Base-by-base conservation (phyloP, 352 stramenopile genomes). In the Phytophthora tubulina region DNA sequence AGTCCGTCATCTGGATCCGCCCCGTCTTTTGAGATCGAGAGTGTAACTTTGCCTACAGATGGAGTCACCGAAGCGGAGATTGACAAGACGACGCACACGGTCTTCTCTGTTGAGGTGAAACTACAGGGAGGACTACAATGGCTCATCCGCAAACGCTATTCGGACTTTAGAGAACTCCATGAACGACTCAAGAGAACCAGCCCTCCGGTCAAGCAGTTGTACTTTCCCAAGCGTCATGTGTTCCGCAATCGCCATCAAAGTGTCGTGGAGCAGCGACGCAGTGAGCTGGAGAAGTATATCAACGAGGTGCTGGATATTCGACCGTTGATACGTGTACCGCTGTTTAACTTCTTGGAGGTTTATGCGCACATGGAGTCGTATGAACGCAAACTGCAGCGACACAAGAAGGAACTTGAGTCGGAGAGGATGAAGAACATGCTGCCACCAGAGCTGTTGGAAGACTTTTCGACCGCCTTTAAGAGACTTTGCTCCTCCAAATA, bases 291-390 rank as follows among this genome's bases (percentile, higher is more conserved):
- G 58, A 93, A 94, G 68, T 97, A 97, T 68, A 91, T 97, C 57
- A 95, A 96, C 65, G 87, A 95, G 51, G 86, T 94, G 50, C 66
- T 97, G 31, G 86, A 92, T 27, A 93, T 97, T 32, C 76, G 79
- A 1, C 87, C 90, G 55, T 65, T 94, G 11, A 96, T 96, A 31
- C 86, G 88, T 15, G 85, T 96, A 15, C 88, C 88, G 44, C 73
- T 97, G n/a, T 95, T 94, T 72, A 96, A 94, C 66, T 97, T 97
- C 60, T 70, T 97, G 17, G 87, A 95, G 39, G 90, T 97, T 1
- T 95, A 97, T 63, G 85, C 86, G 21, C 89, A 96, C 68, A 90
- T 96, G 78, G 88, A 96, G 69, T 94, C 86, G 45, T 96, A 94
- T 58, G 89, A 96, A 59, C 84, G 88, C 52, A 95, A 95, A 59